Evolutionary conservation across 139 green algal genomes (phyloP).

Genomic region (Tetradesmus lagerheimii): DNA sequence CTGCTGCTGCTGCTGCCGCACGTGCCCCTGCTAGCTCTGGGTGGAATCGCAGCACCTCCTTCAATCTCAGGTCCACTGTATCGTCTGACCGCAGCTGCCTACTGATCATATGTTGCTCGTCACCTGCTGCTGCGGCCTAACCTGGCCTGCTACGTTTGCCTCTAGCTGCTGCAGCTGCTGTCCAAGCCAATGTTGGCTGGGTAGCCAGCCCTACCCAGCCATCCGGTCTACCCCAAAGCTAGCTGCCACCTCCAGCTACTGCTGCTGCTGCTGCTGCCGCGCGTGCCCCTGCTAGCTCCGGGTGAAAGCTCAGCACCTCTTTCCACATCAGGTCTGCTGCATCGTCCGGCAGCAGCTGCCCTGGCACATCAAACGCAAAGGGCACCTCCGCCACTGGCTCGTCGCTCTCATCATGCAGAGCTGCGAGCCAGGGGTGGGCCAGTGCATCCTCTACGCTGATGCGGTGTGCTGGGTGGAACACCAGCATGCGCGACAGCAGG

Average conservation of each 20-base stretch:
- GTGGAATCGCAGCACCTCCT: constrained; percentile 68
- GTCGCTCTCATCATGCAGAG: constrained; percentile 81
- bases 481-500: constrained; percentile 87
- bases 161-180: no score
- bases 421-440: constrained; percentile 87
- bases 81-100: constrained; percentile 70
- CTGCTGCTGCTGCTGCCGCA: constrained; percentile 4
- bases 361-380: constrained; percentile 72
- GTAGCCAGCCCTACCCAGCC: no score
- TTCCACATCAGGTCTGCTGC: constrained; percentile 68
- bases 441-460: constrained; percentile 89
- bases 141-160: no score
- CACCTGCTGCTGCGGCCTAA: no score
- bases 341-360: constrained; percentile 68
- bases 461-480: constrained; percentile 89
- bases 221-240: background rate
- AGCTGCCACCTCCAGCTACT: background rate
- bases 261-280: constrained; percentile 6
- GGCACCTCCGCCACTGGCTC: constrained; percentile 73
- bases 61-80: constrained; percentile 64
- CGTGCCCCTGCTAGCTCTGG: constrained; percentile 21
- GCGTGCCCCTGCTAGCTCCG: constrained; percentile 7
- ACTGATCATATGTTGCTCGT: no score
- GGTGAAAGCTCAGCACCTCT: constrained; percentile 66
- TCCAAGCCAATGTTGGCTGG: no score